Evolutionary conservation across 768 basidiomycete genomes (phyloP), one percentile per base, ranked within the genome.

Genomic region (Boletus edulis): DNA sequence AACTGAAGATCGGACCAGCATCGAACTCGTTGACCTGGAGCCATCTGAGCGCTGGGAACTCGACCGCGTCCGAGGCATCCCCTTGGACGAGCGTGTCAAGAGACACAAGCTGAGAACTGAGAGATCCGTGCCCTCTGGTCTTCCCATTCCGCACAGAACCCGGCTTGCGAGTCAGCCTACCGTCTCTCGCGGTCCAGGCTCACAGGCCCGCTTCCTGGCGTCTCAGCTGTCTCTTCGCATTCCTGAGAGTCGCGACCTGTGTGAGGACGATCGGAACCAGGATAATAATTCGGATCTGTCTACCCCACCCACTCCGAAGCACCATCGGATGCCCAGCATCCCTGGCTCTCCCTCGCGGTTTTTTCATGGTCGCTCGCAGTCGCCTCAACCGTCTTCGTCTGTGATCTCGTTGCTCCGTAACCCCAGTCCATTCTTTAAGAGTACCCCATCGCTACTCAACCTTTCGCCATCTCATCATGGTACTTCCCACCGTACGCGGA

Each of bases 21-120:
- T 84, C 49, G 82, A 82, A 61, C 76, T 85, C 39, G 75, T 85
- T 42, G 80, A 81, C 37, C 59, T 76, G 50, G 78, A 78, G 54
- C 78, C 61, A 44, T 73, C 48, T 67, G 72, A 58, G 68, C 72
- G 57, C 43, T 78, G 77, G 77, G 76, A 77, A 41, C 72, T 73
- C 22, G 78, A 81, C 53, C 74, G 77, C 35, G 68, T 73, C 41
- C 67, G 70, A 38, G 80, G 79, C 5, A 57, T 78, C 11, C 69
- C 74, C 46, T 64, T 81, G 55, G 73, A 76, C 48, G 73, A 77
- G 55, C 68, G 77, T 52, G 73, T 73, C 4, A 67, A 66, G 57
- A 64, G 73, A 37, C 57, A 65, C 72, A 53, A 69, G 65, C 43
- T 69, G 58, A 45, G 76, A 72, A 54, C 74, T 46, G 72, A 75